These are phyloP conservation scores for Dryas octopetala DNA, from an alignment of 306 rosid genomes.

Conservation along the genomic window DNA sequence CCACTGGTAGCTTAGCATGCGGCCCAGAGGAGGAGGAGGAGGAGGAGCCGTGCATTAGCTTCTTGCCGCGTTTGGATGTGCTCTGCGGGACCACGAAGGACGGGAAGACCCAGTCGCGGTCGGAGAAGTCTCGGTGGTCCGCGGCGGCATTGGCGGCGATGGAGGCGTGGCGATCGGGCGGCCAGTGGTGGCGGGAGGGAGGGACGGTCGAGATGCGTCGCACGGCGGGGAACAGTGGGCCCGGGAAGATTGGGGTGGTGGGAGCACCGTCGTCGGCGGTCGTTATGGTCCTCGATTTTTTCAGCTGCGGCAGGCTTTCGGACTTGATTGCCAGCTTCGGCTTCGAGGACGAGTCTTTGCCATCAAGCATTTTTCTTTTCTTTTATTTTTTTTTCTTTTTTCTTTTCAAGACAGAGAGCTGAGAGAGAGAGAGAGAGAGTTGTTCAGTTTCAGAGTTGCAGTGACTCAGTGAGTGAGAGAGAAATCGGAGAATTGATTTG, in stretches of 20 bases:
- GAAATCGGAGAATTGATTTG: too few species aligned
- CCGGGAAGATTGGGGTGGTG: constrained; percentile 31
- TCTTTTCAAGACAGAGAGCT: too few species aligned
- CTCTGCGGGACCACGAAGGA: constrained; percentile 60
- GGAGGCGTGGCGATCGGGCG: constrained; percentile 45
- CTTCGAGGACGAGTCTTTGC: neutral
- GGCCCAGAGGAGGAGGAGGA: neutral
- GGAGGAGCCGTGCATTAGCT: neutral
- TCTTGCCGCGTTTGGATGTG: constrained; percentile 38
- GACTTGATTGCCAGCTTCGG: constrained; percentile 12
- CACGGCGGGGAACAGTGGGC: constrained; percentile 47
- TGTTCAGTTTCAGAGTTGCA: neutral
- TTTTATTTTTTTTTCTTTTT: neutral
- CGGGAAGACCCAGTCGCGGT: constrained; percentile 72
- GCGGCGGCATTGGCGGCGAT: constrained; percentile 12
- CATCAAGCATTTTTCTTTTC: neutral
- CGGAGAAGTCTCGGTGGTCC: constrained; percentile 32
- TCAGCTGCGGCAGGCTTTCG: constrained; percentile 53
- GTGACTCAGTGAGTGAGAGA: neutral
- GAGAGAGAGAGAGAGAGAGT: too few species aligned
- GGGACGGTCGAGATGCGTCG: constrained; percentile 35
- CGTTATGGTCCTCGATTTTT: constrained; percentile 49
- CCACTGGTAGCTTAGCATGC: neutral
- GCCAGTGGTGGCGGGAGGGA: constrained; percentile 11
- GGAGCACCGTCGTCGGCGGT: constrained; percentile 13